phyloP scores from a whole-genome alignment of 1,284 basidiomycete genomes.

The Austroboletus niveus region DNA sequence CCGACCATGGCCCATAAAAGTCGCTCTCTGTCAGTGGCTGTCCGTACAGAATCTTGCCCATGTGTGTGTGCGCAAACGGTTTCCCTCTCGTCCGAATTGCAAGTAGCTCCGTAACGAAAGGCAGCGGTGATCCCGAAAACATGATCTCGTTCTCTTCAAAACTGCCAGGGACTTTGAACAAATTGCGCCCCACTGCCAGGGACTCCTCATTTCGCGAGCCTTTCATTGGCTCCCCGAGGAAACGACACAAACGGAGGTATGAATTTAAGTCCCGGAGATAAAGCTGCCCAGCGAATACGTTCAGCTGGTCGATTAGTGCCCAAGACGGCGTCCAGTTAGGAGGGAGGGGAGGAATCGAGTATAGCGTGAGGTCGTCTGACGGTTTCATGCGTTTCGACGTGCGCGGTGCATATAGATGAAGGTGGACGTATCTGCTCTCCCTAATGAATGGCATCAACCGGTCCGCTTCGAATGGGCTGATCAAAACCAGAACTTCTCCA shows the following conservation, averaged over 20 bases:
- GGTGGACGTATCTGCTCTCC: neutral
- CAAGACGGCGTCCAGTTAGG: slow-evolving; percentile 13
- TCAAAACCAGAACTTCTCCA: neutral
- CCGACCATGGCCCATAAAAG: neutral
- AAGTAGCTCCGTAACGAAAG: neutral
- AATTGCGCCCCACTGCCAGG: neutral
- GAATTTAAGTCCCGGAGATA: slow-evolving; percentile 17
- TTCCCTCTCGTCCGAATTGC: neutral
- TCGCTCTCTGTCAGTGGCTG: neutral
- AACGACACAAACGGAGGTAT: neutral
- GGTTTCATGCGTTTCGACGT: neutral
- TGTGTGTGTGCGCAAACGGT: neutral
- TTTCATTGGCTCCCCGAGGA: neutral
- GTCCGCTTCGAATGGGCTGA: neutral
- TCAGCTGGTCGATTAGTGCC: slow-evolving; percentile 35
- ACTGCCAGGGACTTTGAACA: neutral
- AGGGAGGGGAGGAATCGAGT: neutral
- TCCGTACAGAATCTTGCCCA: neutral
- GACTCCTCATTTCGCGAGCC: neutral
- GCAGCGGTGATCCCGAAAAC: neutral
- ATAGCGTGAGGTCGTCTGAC: neutral
- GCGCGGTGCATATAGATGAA: neutral
- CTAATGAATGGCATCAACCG: neutral
- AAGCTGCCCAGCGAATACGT: slow-evolving; percentile 39
- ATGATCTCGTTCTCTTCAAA: neutral